Percentiles rank a stretch among this genome's conserved stretches.
These are phyloP conservation scores for Fusarium hostae DNA, from an alignment of 2,329 filamentous ascomycete genomes.

Conservation along the genomic window DNA sequence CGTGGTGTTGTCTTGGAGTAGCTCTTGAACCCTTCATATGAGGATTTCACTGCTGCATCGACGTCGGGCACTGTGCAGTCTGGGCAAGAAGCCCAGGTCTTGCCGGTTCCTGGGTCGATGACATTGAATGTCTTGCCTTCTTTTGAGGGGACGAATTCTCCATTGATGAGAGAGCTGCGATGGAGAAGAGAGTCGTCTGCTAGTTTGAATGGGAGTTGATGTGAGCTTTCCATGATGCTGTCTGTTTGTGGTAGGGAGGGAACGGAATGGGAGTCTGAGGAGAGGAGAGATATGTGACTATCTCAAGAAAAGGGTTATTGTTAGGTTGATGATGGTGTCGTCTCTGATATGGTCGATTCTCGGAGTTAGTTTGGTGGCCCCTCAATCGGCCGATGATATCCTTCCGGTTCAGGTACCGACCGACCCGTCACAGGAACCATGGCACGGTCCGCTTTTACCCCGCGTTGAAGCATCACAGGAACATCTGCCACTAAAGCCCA, in stretches of 20 bases:
- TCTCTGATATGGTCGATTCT: not conserved
- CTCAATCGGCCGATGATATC: not conserved
- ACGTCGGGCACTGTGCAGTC: constrained; percentile 45
- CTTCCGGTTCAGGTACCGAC: not conserved
- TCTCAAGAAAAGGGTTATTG: not conserved
- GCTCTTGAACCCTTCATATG: constrained; percentile 51
- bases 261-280: accelerated
- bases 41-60: constrained; percentile 24
- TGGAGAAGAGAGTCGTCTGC: not conserved
- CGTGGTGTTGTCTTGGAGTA: constrained; percentile 54
- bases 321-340: accelerated
- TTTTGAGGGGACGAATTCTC: not conserved
- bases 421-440: not conserved
- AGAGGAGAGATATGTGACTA: not conserved
- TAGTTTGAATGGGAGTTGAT: not conserved
- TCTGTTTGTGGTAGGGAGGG: not conserved
- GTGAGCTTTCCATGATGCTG: not conserved
- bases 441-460: constrained; percentile 1
- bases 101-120: constrained; percentile 4
- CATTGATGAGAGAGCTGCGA: not conserved
- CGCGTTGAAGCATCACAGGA: not conserved
- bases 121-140: not conserved
- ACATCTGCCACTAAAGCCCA: not conserved
- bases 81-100: not conserved
- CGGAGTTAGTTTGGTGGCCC: not conserved